Evolutionary conservation across 1,139 yeast species (phyloP).

Genomic region (Yamadazyma sp.): DNA sequence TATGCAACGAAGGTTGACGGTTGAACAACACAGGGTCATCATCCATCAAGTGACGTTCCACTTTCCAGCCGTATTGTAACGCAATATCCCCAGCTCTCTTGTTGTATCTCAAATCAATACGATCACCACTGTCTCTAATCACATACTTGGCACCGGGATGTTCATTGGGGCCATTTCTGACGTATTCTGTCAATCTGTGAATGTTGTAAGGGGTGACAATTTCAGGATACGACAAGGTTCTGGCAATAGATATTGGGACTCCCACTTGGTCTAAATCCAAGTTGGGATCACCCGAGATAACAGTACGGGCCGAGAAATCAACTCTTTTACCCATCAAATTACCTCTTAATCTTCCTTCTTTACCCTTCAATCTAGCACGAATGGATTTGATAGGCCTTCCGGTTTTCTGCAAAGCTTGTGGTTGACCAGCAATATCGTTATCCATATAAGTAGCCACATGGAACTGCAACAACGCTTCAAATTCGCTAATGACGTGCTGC

Average conservation of each 20-base stretch:
- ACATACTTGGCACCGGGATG: constrained; percentile 99
- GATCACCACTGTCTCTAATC: constrained; percentile 96
- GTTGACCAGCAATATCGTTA: constrained; percentile 99
- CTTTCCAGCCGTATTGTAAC: constrained; percentile 98
- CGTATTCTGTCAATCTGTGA: constrained; percentile 86
- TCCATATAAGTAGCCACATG: constrained; percentile 99
- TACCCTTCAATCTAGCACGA: constrained; percentile 98
- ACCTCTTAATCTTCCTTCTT: constrained; percentile 98
- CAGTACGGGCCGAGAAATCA: constrained; percentile 98
- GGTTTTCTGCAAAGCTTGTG: constrained; percentile 96
- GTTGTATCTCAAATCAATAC: constrained; percentile 94
- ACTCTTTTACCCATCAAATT: constrained; percentile 99
- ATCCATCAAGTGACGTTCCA: constrained; percentile 96
- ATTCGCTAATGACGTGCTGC: constrained; percentile 95
- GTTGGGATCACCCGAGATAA: constrained; percentile 98
- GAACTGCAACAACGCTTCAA: constrained; percentile 91
- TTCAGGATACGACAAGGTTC: constrained; percentile 94
- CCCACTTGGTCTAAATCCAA: constrained; percentile 97
- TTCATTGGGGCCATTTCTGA: constrained; percentile 97
- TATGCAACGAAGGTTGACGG: constrained; percentile 98
- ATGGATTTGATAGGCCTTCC: constrained; percentile 98
- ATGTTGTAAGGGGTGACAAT: constrained; percentile 97
- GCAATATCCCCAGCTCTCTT: constrained; percentile 98
- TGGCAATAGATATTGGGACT: constrained; percentile 95
- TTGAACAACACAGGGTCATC: constrained; percentile 96